phyloP scores from a whole-genome alignment of 2,329 filamentous ascomycete genomes.

The Davidsoniella virescens region DNA sequence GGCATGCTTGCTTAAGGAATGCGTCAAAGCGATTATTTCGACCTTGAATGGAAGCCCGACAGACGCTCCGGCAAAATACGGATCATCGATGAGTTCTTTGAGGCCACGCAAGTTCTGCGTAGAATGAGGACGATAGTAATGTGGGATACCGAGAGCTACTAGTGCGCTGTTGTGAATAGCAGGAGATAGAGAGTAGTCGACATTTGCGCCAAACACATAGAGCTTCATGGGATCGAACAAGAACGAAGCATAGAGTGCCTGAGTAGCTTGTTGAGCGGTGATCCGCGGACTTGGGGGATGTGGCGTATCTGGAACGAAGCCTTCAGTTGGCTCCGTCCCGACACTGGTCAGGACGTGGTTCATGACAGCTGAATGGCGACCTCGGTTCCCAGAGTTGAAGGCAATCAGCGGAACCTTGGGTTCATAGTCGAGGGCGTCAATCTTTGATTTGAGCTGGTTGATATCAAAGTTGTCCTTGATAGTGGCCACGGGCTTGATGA shows the following conservation, averaged over 20 bases:
- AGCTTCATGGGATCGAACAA: constrained; percentile 53
- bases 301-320: constrained; percentile 18
- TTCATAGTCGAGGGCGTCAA: constrained; percentile 25
- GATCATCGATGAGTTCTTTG: constrained; percentile 46
- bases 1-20: constrained; percentile 56
- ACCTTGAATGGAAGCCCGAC: constrained; percentile 63
- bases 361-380: constrained; percentile 48
- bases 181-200: constrained; percentile 57
- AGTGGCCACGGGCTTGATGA: constrained; percentile 39
- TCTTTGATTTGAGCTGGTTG: constrained; percentile 34
- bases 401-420: constrained; percentile 38
- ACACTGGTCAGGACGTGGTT: constrained; percentile 36
- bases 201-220: constrained; percentile 57
- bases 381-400: constrained; percentile 48
- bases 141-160: constrained; percentile 49
- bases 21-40: constrained; percentile 50
- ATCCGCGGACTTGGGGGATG: constrained; percentile 20
- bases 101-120: constrained; percentile 45
- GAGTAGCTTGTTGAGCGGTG: constrained; percentile 46
- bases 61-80: constrained; percentile 55
- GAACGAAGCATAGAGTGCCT: constrained; percentile 49
- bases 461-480: constrained; percentile 49
- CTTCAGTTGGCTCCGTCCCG: constrained; percentile 14
- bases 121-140: constrained; percentile 49
- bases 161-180: constrained; percentile 64